Percentiles rank a stretch among this genome's conserved stretches.
These are phyloP conservation scores for Cotoneaster glaucophyllus DNA, from an alignment of 306 rosid genomes.

Conservation along the genomic window DNA sequence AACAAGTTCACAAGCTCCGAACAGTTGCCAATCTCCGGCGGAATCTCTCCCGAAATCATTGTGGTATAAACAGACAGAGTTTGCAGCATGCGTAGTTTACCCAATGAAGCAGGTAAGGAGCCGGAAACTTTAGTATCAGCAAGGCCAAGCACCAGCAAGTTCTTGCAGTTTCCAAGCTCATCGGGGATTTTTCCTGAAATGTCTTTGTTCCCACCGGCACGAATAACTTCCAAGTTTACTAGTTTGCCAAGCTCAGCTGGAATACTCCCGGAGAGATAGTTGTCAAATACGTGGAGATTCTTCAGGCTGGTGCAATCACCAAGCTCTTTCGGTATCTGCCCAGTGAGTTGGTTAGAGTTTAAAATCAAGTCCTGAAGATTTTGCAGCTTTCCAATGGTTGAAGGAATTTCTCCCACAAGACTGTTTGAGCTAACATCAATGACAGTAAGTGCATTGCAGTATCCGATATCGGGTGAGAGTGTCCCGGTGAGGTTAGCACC, in stretches of 20 bases:
- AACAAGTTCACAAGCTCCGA: constrained; percentile 72
- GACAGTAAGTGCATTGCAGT: constrained; percentile 37
- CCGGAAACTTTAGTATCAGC: constrained; percentile 79
- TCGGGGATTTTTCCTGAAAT: constrained; percentile 57
- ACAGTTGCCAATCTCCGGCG: constrained; percentile 79
- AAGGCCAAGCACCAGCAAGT: constrained; percentile 54
- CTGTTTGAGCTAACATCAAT: constrained; percentile 65
- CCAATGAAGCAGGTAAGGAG: constrained; percentile 58
- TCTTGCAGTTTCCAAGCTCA: constrained; percentile 60
- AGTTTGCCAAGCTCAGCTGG: constrained; percentile 54
- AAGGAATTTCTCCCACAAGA: constrained; percentile 59
- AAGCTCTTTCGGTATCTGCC: constrained; percentile 56
- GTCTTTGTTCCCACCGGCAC: constrained; percentile 78
- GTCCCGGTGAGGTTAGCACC: constrained; percentile 59
- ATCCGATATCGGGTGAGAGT: constrained; percentile 47
- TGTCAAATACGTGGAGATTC: constrained; percentile 56
- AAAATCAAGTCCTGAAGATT: constrained; percentile 56
- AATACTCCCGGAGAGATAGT: constrained; percentile 43
- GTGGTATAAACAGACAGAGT: constrained; percentile 72
- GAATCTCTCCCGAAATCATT: constrained; percentile 69
- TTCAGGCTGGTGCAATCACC: constrained; percentile 48
- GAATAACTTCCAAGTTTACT: constrained; percentile 43
- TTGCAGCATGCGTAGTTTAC: constrained; percentile 50
- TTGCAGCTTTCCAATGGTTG: constrained; percentile 48
- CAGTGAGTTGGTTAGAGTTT: constrained; percentile 68